A percentile compares a stretch with the other conserved stretches of the same genome.
Conservation (phyloP, 169 alveolate species). For the Perkinsus marinus region DNA sequence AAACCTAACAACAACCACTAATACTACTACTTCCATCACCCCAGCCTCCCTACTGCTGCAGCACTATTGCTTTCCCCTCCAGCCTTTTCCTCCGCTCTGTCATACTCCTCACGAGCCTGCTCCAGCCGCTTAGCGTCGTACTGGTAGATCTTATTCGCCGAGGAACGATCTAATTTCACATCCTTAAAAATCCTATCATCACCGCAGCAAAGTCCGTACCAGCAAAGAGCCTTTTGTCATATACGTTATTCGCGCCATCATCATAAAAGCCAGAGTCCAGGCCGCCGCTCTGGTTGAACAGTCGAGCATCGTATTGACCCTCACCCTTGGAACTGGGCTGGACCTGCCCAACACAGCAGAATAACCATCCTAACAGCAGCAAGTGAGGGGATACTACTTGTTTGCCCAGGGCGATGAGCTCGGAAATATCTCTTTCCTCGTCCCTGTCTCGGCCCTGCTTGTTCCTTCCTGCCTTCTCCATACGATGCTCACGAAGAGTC, state of each 20-base stretch:
- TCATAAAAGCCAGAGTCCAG: constrained; percentile 41
- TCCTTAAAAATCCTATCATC: not conserved
- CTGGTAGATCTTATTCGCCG: not conserved
- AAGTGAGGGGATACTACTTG: not conserved
- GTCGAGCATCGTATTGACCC: constrained; percentile 53
- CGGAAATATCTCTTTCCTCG: constrained; percentile 59
- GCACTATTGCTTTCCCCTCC: not conserved
- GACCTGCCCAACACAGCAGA: constrained; percentile 45
- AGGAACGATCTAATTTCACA: not conserved
- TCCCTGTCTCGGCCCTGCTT: constrained; percentile 55
- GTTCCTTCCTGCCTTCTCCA: constrained; percentile 48
- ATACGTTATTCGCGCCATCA: not conserved
- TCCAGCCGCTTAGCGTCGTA: not conserved
- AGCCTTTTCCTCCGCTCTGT: not conserved
- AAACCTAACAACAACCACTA: not conserved
- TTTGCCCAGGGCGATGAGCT: constrained; percentile 68
- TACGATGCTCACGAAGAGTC: not conserved
- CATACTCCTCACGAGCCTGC: not conserved
- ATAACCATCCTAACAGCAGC: not conserved
- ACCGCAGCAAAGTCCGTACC: not conserved
- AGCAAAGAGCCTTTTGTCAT: not conserved
- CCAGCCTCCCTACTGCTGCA: not conserved
- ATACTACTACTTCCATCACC: not conserved
- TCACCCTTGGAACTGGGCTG: constrained; percentile 49
- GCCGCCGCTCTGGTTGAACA: constrained; percentile 59